Evolutionary conservation across 805 yeast genomes (phyloP), one percentile per base, ranked within the genome.

Genomic region (Kuraishia piskuri): DNA sequence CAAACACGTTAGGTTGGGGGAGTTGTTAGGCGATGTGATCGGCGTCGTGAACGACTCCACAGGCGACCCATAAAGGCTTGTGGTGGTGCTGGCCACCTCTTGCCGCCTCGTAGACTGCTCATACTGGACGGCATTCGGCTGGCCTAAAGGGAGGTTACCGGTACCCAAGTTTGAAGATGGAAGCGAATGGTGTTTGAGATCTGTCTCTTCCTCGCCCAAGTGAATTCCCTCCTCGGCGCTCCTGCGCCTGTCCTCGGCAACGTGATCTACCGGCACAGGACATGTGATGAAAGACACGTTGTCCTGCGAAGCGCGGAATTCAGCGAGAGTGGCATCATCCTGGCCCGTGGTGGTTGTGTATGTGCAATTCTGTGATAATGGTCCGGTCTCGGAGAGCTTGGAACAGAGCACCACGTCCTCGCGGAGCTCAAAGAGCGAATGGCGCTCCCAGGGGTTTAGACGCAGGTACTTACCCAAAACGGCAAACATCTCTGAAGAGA

Each of bases 401-500:
- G 59, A 49, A 50, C 70, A 65, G 9, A 56, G 56, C 4, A 69
- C 57, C 4, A 79, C 62, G 54, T 73, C 75, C 5, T 65, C 60
- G 54, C 75, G 66, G 57, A 79, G 69, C 22, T 68, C 66, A 37
- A 66, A 60, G 52, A 79, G 67, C 14, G 67, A 55, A 2, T 76
- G 71, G 58, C 84, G 70, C 26, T 72, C 75, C 65, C 74, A 72
- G 3, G 84, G 84, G 58, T 77, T 72, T 48, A 79, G 60, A 48
- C 61, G 61, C 53, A 79, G 71, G 24, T 79, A 75, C 54, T 67
- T 67, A 48, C 66, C 64, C 48, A 88, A 67, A 49, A 89, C 69
- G 3, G 64, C 57, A 61, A 77, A 83, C 53, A 89, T 73, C 56
- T 84, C 85, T 20, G 69, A 63, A 25, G 91, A 83, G 6, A 90